Conservation (phyloP, 805 yeast species). For the Saccharomycopsis selenospora region DNA sequence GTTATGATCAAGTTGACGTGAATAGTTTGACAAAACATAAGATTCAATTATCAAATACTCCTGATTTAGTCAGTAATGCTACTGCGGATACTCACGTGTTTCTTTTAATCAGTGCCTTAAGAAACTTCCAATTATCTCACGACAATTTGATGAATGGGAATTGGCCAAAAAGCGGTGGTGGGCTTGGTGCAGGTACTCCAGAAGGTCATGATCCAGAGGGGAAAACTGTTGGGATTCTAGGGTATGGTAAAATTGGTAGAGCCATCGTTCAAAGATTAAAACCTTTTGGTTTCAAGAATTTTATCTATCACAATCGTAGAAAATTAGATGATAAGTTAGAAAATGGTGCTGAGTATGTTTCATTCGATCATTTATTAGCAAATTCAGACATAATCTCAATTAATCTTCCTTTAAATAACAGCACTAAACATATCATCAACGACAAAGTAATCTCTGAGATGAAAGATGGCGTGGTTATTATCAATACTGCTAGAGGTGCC, state of each 20-base stretch:
- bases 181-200: constrained; percentile 51
- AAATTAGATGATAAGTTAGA: constrained; percentile 56
- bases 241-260: constrained; percentile 88
- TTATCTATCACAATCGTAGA: constrained; percentile 66
- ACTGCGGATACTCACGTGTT: constrained; percentile 68
- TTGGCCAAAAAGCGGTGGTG: constrained; percentile 52
- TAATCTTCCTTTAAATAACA: constrained; percentile 67
- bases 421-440: constrained; percentile 65
- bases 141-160: constrained; percentile 46
- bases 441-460: constrained; percentile 52
- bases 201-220: constrained; percentile 73
- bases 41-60: constrained; percentile 63
- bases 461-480: constrained; percentile 69
- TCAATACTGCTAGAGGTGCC: constrained; percentile 84
- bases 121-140: constrained; percentile 61
- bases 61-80: constrained; percentile 58
- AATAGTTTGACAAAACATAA: constrained; percentile 41
- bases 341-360: constrained; percentile 60
- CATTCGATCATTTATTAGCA: constrained; percentile 58
- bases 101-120: constrained; percentile 52
- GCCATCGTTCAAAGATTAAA: constrained; percentile 62
- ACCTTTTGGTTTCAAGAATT: constrained; percentile 70
- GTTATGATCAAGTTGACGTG: constrained; percentile 66
- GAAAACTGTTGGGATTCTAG: constrained; percentile 70
- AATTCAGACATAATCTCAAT: constrained; percentile 65